phyloP scores from a whole-genome alignment of 495 filamentous ascomycete genomes.

The Acidiella bohemica region DNA sequence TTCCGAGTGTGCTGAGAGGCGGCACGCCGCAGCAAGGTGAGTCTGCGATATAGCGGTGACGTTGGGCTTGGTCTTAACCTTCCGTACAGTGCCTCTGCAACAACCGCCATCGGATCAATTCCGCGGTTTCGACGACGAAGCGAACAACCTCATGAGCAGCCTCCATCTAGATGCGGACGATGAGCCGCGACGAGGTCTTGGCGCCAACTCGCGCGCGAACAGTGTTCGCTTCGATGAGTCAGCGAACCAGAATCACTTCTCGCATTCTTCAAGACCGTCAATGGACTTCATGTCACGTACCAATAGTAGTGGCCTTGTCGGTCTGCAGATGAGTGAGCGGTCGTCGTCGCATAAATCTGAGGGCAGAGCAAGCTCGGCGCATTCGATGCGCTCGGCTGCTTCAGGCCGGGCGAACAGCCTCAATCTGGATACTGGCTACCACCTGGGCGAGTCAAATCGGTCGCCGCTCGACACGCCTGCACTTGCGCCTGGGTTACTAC shows the following conservation, averaged over 20 bases:
- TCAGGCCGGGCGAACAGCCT: conserved; percentile 76
- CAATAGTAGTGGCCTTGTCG: conserved; percentile 68
- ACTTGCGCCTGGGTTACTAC: conserved; percentile 69
- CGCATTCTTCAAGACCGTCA: conserved; percentile 64
- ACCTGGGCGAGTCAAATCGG: conserved; percentile 46
- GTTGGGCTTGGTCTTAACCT: too few relatives aligned
- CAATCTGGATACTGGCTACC: conserved; percentile 58
- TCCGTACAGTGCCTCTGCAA: conserved; percentile 53
- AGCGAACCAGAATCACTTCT: conserved; percentile 80
- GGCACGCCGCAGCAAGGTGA: conserved; percentile 66
- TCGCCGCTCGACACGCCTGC: conserved; percentile 52
- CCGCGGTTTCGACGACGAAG: conserved; percentile 70
- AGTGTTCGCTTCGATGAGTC: conserved; percentile 99
- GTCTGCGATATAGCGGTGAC: too few relatives aligned
- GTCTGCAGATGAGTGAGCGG: conserved; percentile 74
- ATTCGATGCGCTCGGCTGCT: conserved; percentile 50
- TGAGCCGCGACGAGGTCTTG: conserved; percentile 61
- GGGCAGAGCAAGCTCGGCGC: conserved; percentile 82
- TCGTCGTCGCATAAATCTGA: conserved; percentile 91
- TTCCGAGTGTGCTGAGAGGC: conserved; percentile 56
- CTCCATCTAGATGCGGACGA: conserved; percentile 79
- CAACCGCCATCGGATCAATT: conserved; percentile 65
- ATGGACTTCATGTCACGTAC: conserved; percentile 69
- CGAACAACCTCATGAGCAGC: conserved; percentile 53
- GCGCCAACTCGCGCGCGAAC: conserved; percentile 75